Percentiles rank a stretch among this genome's conserved stretches.
These are phyloP conservation scores for Bromus sterilis DNA, from an alignment of 176 grass and related monocot genomes.

Conservation along the genomic window DNA sequence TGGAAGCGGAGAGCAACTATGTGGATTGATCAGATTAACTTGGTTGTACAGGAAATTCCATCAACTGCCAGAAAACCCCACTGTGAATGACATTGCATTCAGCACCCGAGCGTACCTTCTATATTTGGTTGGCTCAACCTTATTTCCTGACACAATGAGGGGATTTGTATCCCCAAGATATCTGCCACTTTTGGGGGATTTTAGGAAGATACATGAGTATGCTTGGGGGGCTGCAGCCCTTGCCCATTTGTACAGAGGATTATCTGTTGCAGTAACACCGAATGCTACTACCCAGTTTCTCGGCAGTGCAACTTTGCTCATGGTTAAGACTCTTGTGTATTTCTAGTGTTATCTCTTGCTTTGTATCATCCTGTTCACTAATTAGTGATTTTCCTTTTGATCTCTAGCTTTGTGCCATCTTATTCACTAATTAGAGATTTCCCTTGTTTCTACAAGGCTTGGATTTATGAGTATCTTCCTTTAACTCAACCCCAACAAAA, in stretches of 20 bases:
- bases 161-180: slow-evolving; percentile 59
- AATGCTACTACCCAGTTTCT: slow-evolving; percentile 56
- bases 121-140: slow-evolving; percentile 50
- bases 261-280: slow-evolving; percentile 56
- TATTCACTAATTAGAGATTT: slow-evolving; percentile 17
- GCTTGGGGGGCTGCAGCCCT: slow-evolving; percentile 52
- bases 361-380: slow-evolving; percentile 14
- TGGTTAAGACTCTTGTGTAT: slow-evolving; percentile 31
- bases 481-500: slow-evolving; percentile 60
- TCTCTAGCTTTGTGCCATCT: neutral
- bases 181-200: slow-evolving; percentile 41
- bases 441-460: slow-evolving; percentile 24
- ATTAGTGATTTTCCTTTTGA: neutral
- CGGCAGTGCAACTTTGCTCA: slow-evolving; percentile 51
- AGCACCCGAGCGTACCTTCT: slow-evolving; percentile 56
- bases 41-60: slow-evolving; percentile 53
- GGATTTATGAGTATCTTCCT: slow-evolving; percentile 60
- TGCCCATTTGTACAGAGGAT: slow-evolving; percentile 55
- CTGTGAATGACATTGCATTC: slow-evolving; percentile 40
- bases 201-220: slow-evolving; percentile 50
- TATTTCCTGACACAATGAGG: slow-evolving; percentile 57
- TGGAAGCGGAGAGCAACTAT: slow-evolving; percentile 46
- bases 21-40: slow-evolving; percentile 59
- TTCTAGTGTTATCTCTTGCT: neutral
- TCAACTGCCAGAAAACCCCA: slow-evolving; percentile 43